These are phyloP conservation scores for Albophoma yamanashiensis DNA, from an alignment of 2,329 filamentous ascomycete species.

Conservation along the genomic window DNA sequence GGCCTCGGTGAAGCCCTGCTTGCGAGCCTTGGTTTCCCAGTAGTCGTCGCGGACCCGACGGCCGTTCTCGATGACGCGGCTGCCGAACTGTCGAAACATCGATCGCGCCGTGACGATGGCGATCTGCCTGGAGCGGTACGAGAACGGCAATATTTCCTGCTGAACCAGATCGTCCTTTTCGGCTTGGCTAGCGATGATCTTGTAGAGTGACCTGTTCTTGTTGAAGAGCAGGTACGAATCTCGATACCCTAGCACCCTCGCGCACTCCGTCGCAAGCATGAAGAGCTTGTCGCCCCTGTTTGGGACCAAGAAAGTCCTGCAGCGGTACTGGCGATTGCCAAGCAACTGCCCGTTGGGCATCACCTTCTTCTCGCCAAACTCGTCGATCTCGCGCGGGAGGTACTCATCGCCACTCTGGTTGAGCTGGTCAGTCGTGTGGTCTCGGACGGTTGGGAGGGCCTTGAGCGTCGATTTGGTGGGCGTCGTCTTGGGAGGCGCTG, in stretches of 20 bases:
- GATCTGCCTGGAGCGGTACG: conserved; percentile 95
- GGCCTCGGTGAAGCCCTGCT: conserved; percentile 96
- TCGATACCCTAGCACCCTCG: conserved; percentile 82
- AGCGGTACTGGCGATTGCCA: conserved; percentile 80
- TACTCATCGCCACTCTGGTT: conserved; percentile 88
- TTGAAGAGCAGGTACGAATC: conserved; percentile 99
- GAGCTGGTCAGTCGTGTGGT: conserved; percentile 94
- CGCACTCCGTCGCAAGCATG: conserved; percentile 97
- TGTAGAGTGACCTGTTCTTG: conserved; percentile 92
- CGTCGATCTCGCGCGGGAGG: conserved; percentile 83
- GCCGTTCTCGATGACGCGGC: conserved; percentile 81
- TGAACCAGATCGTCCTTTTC: conserved; percentile 95
- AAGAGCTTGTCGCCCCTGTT: conserved; percentile 89
- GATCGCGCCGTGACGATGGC: conserved; percentile 95
- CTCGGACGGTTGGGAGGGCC: conserved; percentile 86
- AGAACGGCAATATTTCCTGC: conserved; percentile 93
- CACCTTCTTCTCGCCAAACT: conserved; percentile 91
- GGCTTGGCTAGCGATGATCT: conserved; percentile 91
- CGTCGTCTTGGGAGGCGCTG: conserved; percentile 65
- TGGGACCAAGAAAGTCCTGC: conserved; percentile 86
- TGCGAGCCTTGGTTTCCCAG: conserved; percentile 94
- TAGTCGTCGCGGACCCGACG: conserved; percentile 93
- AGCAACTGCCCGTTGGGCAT: conserved; percentile 70
- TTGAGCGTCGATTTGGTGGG: conserved; percentile 80
- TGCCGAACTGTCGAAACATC: conserved; percentile 98